Evolutionary conservation across 2,329 filamentous ascomycete species (phyloP).

Genomic region (Dothideomycetes sp.): DNA sequence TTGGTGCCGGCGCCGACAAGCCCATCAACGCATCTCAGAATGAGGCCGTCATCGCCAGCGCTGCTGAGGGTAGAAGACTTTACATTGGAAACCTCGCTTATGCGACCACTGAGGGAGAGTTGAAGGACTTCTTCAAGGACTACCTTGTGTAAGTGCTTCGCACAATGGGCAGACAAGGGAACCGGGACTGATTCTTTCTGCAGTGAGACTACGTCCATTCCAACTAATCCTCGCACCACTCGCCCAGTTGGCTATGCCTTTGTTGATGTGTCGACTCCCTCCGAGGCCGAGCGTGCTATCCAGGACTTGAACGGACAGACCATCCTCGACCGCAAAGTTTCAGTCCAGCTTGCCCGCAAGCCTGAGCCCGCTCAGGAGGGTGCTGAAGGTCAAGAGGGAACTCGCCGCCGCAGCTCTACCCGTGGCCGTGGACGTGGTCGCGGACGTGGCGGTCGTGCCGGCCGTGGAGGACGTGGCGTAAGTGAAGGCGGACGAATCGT

Average conservation of each 20-base stretch:
- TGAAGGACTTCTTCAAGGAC: conserved; percentile 99
- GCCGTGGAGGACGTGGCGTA: conserved; percentile 55
- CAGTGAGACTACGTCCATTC: conserved; percentile 97
- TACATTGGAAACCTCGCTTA: conserved; percentile 99
- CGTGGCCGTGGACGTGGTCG: conserved; percentile 47
- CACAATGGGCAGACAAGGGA: too few species aligned
- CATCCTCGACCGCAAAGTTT: conserved; percentile 97
- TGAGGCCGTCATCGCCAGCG: conserved; percentile 90
- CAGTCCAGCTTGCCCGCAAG: conserved; percentile 96
- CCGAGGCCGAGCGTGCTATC: conserved; percentile 92
- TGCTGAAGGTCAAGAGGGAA: conserved; percentile 62
- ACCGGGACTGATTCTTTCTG: too few species aligned
- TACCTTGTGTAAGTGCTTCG: conserved; percentile 96
- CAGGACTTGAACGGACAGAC: conserved; percentile 92
- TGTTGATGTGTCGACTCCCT: conserved; percentile 89
- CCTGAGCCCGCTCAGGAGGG: conserved; percentile 77
- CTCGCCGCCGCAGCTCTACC: conserved; percentile 43
- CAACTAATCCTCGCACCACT: conserved; percentile 97
- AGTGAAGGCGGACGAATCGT: too few species aligned
- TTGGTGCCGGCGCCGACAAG: conserved; percentile 43
- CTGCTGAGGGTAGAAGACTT: conserved; percentile 95
- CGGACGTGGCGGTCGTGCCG: conserved; percentile 49
- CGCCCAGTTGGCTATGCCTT: conserved; percentile 98
- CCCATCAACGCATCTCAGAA: conserved; percentile 64
- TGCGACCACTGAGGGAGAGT: conserved; percentile 99